Percentiles rank a stretch among this genome's conserved stretches.
These are phyloP conservation scores for Craspedostauros australis DNA, from an alignment of 108 stramenopile genomes.

Conservation along the genomic window DNA sequence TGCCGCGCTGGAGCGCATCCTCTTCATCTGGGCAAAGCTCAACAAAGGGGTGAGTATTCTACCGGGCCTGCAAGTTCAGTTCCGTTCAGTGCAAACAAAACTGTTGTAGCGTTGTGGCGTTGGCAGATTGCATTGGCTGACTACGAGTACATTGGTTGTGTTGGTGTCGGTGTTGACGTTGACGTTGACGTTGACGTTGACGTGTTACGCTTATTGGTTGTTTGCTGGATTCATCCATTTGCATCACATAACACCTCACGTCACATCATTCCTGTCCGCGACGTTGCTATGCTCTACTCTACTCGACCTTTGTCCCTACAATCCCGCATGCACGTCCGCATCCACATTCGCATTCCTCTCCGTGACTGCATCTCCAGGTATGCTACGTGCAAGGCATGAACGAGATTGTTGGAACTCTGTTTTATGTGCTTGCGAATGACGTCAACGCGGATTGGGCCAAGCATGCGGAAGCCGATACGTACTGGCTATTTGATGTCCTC, in stretches of 20 bases:
- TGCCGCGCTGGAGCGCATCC: conserved; percentile 82
- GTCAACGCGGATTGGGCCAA: conserved; percentile 58
- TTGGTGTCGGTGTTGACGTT: too few relatives aligned
- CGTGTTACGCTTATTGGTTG: too few relatives aligned
- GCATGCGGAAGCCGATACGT: conserved; percentile 89
- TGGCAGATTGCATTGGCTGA: too few relatives aligned
- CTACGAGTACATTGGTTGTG: too few relatives aligned
- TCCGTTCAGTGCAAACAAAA: too few relatives aligned
- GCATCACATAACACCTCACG: too few relatives aligned
- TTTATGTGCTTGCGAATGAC: conserved; percentile 89
- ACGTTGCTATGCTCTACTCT: background rate
- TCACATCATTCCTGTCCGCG: background rate
- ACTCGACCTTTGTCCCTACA: background rate
- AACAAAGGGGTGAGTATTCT: conserved; percentile 82
- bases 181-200: too few relatives aligned
- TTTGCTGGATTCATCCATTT: too few relatives aligned
- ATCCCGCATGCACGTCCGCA: too few relatives aligned
- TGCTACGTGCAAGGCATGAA: conserved; percentile 99
- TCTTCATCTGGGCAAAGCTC: conserved; percentile 93
- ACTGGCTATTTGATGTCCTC: conserved; percentile 85
- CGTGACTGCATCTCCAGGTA: conserved; percentile 44
- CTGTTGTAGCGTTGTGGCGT: too few relatives aligned
- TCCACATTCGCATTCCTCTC: background rate
- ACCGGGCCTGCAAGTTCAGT: too few relatives aligned
- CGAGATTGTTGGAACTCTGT: conserved; percentile 90